These are phyloP conservation scores for Trichoderma citrinoviride DNA, from an alignment of 2,329 filamentous ascomycete genomes.

Conservation along the genomic window DNA sequence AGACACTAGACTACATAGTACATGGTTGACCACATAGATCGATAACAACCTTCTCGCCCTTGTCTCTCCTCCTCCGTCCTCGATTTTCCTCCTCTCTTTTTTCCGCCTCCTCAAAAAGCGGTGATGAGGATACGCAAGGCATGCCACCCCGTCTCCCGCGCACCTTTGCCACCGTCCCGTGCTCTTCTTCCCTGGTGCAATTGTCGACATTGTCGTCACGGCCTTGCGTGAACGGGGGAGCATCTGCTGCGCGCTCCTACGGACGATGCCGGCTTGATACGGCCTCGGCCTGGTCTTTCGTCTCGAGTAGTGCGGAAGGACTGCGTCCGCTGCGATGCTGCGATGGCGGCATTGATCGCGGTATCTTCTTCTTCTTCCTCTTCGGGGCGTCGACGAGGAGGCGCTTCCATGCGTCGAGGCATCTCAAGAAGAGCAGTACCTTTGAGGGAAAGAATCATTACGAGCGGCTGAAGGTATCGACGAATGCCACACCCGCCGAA, in stretches of 20 bases:
- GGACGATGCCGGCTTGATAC: not conserved
- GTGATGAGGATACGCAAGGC: conserved; percentile 52
- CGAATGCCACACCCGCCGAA: conserved; percentile 66
- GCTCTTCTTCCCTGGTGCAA: conserved; percentile 3
- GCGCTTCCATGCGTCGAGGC: conserved; percentile 21
- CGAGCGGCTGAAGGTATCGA: conserved; percentile 70
- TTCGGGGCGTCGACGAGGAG: conserved; percentile 2
- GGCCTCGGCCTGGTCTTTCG: not conserved
- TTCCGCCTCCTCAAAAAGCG: not conserved
- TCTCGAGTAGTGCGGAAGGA: not conserved
- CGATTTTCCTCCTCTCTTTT: not conserved
- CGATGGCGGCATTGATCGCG: conserved; percentile 23
- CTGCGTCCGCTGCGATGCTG: conserved; percentile 4
- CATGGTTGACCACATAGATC: too few relatives aligned
- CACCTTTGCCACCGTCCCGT: conserved; percentile 26
- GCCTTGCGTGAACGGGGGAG: not conserved
- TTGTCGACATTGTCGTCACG: not conserved
- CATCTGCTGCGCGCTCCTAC: not conserved
- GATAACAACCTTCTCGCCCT: not conserved
- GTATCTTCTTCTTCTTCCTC: too few relatives aligned
- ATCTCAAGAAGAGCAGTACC: conserved; percentile 26
- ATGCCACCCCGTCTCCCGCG: conserved; percentile 52
- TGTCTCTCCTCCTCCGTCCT: not conserved
- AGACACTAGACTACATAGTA: too few relatives aligned
- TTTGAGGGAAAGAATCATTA: conserved; percentile 64